Evolutionary conservation across 805 yeast genomes (phyloP).

Genomic region (Lipomyces spencermartinsiae): DNA sequence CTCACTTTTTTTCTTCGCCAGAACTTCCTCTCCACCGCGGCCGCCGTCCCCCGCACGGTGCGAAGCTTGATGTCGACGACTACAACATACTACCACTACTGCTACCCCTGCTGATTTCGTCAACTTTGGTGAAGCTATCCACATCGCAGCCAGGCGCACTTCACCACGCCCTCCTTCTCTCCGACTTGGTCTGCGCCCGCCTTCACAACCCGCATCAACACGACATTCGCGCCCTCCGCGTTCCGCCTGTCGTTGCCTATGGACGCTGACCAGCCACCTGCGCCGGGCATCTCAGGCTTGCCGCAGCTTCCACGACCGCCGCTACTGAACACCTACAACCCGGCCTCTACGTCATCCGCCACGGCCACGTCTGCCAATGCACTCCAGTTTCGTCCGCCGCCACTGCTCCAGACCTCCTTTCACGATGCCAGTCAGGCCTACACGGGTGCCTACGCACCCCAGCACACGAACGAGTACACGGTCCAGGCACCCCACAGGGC

Average conservation of each 20-base stretch:
- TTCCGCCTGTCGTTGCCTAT: neutral
- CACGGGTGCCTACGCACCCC: neutral
- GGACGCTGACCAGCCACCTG: conserved; percentile 1
- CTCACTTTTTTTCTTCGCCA: too few relatives aligned
- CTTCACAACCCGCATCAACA: neutral
- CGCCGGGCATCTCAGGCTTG: neutral
- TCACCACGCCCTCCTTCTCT: neutral
- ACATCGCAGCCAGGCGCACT: neutral
- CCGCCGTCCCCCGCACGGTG: too few relatives aligned
- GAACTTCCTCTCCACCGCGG: too few relatives aligned
- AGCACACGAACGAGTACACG: neutral
- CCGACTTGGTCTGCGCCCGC: neutral
- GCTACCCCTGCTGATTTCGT: too few relatives aligned
- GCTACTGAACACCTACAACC: neutral
- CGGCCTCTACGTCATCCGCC: neutral
- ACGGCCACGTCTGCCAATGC: neutral
- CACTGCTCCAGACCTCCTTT: neutral
- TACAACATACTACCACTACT: too few relatives aligned
- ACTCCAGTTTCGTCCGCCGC: neutral
- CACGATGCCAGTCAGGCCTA: neutral
- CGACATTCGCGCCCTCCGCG: neutral
- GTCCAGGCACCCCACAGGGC: neutral
- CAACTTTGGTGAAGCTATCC: neutral
- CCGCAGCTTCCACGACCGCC: conserved; percentile 8
- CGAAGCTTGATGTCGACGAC: too few relatives aligned